Evolutionary conservation across 805 yeast genomes (phyloP).

Genomic region (Middelhovenomyces tepae): DNA sequence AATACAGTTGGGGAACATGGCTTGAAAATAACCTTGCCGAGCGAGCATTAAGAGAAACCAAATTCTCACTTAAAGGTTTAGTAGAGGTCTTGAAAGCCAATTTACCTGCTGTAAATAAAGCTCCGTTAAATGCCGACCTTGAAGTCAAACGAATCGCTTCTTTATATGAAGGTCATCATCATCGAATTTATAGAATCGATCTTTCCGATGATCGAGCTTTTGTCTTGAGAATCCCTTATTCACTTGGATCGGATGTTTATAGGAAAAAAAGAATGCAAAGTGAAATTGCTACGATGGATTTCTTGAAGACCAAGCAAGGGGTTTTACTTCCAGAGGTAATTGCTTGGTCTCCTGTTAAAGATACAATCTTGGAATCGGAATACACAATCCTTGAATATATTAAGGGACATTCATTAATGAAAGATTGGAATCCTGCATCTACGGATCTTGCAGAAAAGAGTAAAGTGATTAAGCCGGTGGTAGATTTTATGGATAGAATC

Average conservation of each 20-base stretch:
- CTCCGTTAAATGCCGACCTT: slow-evolving; percentile 36
- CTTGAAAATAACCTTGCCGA: slow-evolving; percentile 66
- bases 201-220: slow-evolving; percentile 53
- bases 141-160: slow-evolving; percentile 66
- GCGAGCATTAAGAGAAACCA: slow-evolving; percentile 67
- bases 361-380: slow-evolving; percentile 62
- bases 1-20: slow-evolving; percentile 96
- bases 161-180: slow-evolving; percentile 90
- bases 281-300: slow-evolving; percentile 93
- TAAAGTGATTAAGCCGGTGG: slow-evolving; percentile 56
- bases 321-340: slow-evolving; percentile 66
- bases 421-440: slow-evolving; percentile 78
- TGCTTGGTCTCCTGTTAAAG: slow-evolving; percentile 51
- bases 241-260: slow-evolving; percentile 54
- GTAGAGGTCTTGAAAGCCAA: slow-evolving; percentile 29
- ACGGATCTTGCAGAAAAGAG: slow-evolving; percentile 44
- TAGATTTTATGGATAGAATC: slow-evolving; percentile 52
- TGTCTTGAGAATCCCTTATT: slow-evolving; percentile 82
- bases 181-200: slow-evolving; percentile 70
- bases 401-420: slow-evolving; percentile 78
- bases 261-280: slow-evolving; percentile 54
- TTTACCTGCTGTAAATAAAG: slow-evolving; percentile 17
- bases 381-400: slow-evolving; percentile 73
- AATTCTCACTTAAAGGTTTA: slow-evolving; percentile 74
- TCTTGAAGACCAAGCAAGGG: slow-evolving; percentile 53